Base-by-base conservation (phyloP, 2,329 filamentous ascomycete genomes). In the Penicillium sp. region DNA sequence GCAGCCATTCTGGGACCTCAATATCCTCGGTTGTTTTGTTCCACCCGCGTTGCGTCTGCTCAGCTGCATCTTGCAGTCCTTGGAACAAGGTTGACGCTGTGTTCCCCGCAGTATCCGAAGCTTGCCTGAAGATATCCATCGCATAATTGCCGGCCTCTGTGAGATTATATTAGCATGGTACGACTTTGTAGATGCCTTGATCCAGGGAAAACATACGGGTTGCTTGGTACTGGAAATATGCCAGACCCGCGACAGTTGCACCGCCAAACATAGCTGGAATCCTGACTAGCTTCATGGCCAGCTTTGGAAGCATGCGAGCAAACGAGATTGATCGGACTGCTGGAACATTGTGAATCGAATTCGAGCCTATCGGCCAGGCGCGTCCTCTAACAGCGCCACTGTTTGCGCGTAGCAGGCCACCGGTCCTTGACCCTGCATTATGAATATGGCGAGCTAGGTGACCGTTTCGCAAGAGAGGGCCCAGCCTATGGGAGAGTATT, bases 191-290 rank as follows among this genome's bases (percentile, higher is more conserved):
- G n/a, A 21, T 5, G 41, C 44, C 14, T n/a, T 10, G 14, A 38
- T 32, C 5, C 29, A 48, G 2, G 39, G 18, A 29, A 32, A 56
- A 82, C 89, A 59, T 82, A 92, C 89, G 89, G 52, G 88, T 86
- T 59, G 94, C 93, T 75, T 99, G 94, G 71, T 99, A 97, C 71
- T 99, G 94, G 45, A 99, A 78, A 82, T 96, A 99, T 24, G 92
- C 92, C 55, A 95, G 77, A 3, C 89, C 90, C 13, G 90, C 92
- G 61, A 99, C 84, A 67, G 92, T 90, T 44, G 92, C 83, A 40
- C 91, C 92, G 40, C 93, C 94, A 67, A 96, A 92, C 77, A 97
- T 88, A 54, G 94, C 94, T 18, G 94, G 94, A 50, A 96, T 80
- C 53, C 92, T 86, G 34, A 87, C 83, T 64, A 99, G 88, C 78